phyloP scores from a whole-genome alignment of 2,329 filamentous ascomycete species.

The Periglandula ipomoeae region DNA sequence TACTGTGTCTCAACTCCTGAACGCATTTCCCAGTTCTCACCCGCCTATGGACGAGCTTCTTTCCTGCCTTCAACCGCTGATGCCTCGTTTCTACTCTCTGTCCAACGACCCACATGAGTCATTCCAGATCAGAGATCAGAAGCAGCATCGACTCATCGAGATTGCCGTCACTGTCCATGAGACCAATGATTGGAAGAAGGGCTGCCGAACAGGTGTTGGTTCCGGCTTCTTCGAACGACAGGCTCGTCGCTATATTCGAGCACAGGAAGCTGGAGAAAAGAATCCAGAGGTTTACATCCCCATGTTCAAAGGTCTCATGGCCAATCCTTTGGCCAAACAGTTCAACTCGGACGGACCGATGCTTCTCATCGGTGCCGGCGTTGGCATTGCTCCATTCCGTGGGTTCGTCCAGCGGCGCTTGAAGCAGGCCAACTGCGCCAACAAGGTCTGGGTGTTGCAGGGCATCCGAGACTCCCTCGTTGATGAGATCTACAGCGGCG shows the following conservation, averaged over 20 bases:
- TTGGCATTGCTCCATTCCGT: constrained; percentile 94
- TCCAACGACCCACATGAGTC: constrained; percentile 88
- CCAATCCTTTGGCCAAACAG: constrained; percentile 85
- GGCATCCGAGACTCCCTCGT: constrained; percentile 88
- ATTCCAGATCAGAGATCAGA: constrained; percentile 57
- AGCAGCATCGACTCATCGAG: constrained; percentile 75
- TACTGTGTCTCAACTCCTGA: constrained; percentile 74
- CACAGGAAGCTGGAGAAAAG: constrained; percentile 51
- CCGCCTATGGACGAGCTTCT: constrained; percentile 78
- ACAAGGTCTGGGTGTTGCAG: constrained; percentile 96
- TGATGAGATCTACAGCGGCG: constrained; percentile 92
- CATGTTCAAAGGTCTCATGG: constrained; percentile 98
- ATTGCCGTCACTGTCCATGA: constrained; percentile 97
- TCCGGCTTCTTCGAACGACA: constrained; percentile 90
- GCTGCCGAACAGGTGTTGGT: constrained; percentile 71
- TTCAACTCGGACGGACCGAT: constrained; percentile 93
- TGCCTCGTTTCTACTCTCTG: constrained; percentile 97
- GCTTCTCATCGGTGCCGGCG: constrained; percentile 92
- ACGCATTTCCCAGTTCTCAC: constrained; percentile 85
- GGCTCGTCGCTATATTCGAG: constrained; percentile 61
- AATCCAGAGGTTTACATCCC: constrained; percentile 64
- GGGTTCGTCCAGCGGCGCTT: constrained; percentile 92
- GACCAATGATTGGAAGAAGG: constrained; percentile 65
- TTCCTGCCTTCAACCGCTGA: constrained; percentile 72
- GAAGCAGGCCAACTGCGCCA: constrained; percentile 90